Base-by-base conservation (phyloP, 306 rosid genomes). In the Begonia loranthoides region DNA sequence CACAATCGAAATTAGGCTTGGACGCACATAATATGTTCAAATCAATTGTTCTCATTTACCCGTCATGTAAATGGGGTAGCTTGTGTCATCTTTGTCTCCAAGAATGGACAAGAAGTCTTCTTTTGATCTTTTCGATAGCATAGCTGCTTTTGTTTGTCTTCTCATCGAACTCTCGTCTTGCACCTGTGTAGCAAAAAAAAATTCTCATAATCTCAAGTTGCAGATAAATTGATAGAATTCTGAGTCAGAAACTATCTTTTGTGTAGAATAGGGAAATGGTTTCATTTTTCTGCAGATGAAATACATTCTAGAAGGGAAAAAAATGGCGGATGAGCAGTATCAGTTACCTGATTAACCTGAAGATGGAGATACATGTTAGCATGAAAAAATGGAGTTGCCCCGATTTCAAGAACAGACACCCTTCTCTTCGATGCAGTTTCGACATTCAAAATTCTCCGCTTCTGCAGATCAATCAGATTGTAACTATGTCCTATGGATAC, bases 301-400 rank as follows among this genome's bases (percentile, higher is more conserved):
- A 19, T 19, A 19, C 22, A n/a, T 19, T 2, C 22, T 19, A 19
- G 22, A 19, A 19, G 22, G 22, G 22, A 19, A 50, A 45, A 13
- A 4, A 2, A 19, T 19, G 3, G 46, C 28, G 21, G 60, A 17
- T 36, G 9, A 40, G 51, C 50, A 41, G 39, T n/a, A 6, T 22
- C n/a, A 50, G 52, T 63, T 70, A 63, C 93, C 83, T 87, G 94
- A 57, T 68, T 61, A 52, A 83, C 66, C 13, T 72, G 72, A 46
- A 79, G 86, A 77, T 81, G 93, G 57, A 73, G 75, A 62, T 76
- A 84, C 88, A 73, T 79, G 64, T 87, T 81, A 57, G 93, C 93
- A 61, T 63, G 94, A 64, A 80, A 80, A 57, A 74, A 84, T 54
- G 94, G 86, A 52, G 71, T 66, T 57, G 60, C 54, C 47, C 88